These are phyloP conservation scores for Massarina eburnea DNA, from an alignment of 2,329 filamentous ascomycete species.

Conservation along the genomic window DNA sequence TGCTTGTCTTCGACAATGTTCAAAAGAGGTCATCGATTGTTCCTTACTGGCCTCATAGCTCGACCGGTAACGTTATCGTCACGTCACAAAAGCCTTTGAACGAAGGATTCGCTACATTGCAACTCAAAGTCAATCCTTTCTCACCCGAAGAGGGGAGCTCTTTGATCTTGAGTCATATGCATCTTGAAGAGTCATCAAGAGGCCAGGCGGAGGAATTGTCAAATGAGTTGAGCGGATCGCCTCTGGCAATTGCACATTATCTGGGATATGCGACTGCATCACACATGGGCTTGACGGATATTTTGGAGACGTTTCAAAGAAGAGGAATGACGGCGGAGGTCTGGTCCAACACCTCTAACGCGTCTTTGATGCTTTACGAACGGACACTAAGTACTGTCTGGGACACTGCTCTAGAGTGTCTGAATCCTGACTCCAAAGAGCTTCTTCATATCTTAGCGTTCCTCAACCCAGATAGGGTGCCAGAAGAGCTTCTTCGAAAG, in stretches of 20 bases:
- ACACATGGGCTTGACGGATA: neutral
- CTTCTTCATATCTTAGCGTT: constrained; percentile 1
- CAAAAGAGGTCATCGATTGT: neutral
- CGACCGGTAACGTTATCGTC: neutral
- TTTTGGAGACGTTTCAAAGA: neutral
- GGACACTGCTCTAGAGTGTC: neutral
- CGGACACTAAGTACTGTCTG: neutral
- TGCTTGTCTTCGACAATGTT: constrained; percentile 6
- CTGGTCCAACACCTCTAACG: neutral
- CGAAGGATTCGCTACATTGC: neutral
- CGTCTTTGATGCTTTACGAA: too few relatives aligned
- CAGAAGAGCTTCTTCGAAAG: too few relatives aligned
- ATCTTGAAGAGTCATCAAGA: neutral
- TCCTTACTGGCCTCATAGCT: constrained; percentile 1
- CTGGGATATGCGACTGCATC: neutral
- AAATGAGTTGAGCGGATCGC: neutral
- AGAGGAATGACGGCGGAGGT: neutral
- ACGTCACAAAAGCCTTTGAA: constrained; percentile 5
- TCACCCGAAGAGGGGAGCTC: constrained; percentile 1
- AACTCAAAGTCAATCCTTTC: neutral
- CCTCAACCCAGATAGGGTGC: constrained; percentile 1
- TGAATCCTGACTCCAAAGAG: neutral
- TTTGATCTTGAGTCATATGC: neutral
- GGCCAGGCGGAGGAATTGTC: neutral
- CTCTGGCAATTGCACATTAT: constrained; percentile 5